Percentiles rank a stretch among this genome's conserved stretches.
Conservation (phyloP, 225 moss, liverwort and hornwort genomes). For the Marchantia paleacea region DNA sequence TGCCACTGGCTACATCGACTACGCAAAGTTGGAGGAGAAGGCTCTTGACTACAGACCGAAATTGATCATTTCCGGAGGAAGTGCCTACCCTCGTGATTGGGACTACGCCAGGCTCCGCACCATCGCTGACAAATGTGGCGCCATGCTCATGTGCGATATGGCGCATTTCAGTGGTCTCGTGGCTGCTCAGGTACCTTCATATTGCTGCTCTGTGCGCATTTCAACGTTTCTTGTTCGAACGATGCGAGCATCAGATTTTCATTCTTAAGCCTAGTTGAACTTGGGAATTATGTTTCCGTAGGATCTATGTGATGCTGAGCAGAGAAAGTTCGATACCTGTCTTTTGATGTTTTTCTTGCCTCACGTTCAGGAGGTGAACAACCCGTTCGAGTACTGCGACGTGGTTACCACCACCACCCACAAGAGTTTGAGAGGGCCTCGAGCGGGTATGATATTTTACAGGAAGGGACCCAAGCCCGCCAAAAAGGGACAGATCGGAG, state of each 20-base stretch:
- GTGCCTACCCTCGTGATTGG: conserved; percentile 93
- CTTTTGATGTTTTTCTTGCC: neutral
- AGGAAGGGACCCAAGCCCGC: conserved; percentile 68
- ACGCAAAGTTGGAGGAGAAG: conserved; percentile 95
- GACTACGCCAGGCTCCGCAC: conserved; percentile 62
- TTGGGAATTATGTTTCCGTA: too few species aligned
- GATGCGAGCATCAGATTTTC: too few species aligned
- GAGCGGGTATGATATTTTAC: conserved; percentile 92
- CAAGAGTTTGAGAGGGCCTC: conserved; percentile 85
- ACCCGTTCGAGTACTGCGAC: conserved; percentile 86
- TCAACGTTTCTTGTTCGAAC: neutral
- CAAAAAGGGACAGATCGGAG: conserved; percentile 76
- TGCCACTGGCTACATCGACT: conserved; percentile 79
- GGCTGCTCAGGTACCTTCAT: conserved; percentile 50
- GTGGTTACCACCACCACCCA: conserved; percentile 94
- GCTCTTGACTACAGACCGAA: conserved; percentile 87
- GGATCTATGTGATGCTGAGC: neutral
- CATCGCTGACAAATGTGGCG: conserved; percentile 85
- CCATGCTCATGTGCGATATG: conserved; percentile 93
- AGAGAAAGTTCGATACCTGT: neutral
- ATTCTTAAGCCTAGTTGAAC: too few species aligned
- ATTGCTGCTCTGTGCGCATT: neutral
- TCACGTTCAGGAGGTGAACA: conserved; percentile 59
- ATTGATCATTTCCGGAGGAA: conserved; percentile 92
- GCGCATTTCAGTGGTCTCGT: conserved; percentile 90